A percentile compares a stretch with the other conserved stretches of the same genome.
Evolutionary conservation across 345 rosid species (phyloP).

Genomic region (Anacardium occidentale): DNA sequence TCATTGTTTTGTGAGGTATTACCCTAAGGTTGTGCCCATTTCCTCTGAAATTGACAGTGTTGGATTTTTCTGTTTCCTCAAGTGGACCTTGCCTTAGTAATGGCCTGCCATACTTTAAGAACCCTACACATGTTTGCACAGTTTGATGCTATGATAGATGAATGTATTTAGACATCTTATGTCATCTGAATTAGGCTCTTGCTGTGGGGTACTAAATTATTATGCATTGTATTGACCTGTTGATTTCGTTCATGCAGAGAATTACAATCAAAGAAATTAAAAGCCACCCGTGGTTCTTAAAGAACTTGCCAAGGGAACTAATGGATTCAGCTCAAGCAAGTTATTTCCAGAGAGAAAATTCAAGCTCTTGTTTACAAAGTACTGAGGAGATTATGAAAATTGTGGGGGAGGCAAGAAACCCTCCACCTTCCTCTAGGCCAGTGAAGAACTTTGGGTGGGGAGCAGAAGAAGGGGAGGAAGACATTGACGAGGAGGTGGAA

Average conservation of each 20-base stretch:
- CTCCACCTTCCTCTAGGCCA: conserved; percentile 46
- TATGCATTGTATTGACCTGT: too few relatives aligned
- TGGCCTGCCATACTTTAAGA: neutral
- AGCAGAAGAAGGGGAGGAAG: conserved; percentile 59
- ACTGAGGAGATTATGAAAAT: conserved; percentile 89
- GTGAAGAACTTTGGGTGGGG: conserved; percentile 74
- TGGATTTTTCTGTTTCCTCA: neutral
- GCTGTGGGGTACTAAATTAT: neutral
- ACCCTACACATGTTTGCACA: neutral
- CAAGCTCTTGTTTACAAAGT: conserved; percentile 73
- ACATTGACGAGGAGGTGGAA: conserved; percentile 52
- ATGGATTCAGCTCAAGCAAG: conserved; percentile 74
- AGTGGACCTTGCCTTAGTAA: neutral
- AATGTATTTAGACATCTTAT: neutral
- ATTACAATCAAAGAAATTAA: conserved; percentile 76
- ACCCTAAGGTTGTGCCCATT: neutral
- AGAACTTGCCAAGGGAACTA: conserved; percentile 90
- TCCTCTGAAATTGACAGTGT: neutral
- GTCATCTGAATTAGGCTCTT: neutral
- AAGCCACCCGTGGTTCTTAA: conserved; percentile 89
- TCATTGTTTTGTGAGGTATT: neutral
- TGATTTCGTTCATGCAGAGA: conserved; percentile 44
- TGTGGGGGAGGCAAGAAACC: conserved; percentile 83
- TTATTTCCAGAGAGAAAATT: conserved; percentile 68
- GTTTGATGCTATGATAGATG: neutral